Evolutionary conservation across 305 asterid species (phyloP).

Genomic region (Fraxinus ornus): DNA sequence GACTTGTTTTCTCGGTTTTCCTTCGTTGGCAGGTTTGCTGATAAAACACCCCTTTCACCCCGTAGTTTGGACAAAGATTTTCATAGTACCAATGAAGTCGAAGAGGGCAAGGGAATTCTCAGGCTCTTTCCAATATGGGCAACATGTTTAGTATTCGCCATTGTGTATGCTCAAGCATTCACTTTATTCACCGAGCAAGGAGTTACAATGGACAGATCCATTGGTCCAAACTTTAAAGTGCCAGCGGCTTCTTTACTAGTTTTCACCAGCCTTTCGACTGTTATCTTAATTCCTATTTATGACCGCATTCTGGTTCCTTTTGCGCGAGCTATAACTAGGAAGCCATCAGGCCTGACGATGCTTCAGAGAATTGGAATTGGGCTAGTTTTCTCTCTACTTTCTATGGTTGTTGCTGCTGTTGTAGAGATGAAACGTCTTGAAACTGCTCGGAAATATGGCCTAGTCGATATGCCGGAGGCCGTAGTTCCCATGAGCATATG

Average conservation of each 20-base stretch:
- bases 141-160: conserved; percentile 31
- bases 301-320: conserved; percentile 36
- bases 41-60: conserved; percentile 27
- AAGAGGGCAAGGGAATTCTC: conserved; percentile 36
- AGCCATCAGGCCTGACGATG: conserved; percentile 36
- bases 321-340: conserved; percentile 25
- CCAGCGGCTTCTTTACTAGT: conserved; percentile 38
- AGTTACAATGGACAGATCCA: conserved; percentile 38
- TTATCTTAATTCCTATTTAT: conserved; percentile 32
- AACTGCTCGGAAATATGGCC: conserved; percentile 23
- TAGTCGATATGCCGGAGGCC: conserved; percentile 29
- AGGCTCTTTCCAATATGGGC: conserved; percentile 37
- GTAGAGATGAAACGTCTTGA: conserved; percentile 36
- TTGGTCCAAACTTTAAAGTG: conserved; percentile 22
- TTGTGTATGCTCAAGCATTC: conserved; percentile 34
- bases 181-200: conserved; percentile 42
- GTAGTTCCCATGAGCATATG: conserved; percentile 29
- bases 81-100: conserved; percentile 21
- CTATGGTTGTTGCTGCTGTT: conserved; percentile 33
- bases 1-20: neutral
- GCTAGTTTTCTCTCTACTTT: conserved; percentile 25
- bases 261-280: conserved; percentile 25
- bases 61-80: conserved; percentile 16
- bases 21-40: conserved; percentile 24
- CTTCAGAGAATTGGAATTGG: conserved; percentile 40